phyloP scores from a whole-genome alignment of 768 basidiomycete genomes.

The Cystofilobasidium bisporidii region DNA sequence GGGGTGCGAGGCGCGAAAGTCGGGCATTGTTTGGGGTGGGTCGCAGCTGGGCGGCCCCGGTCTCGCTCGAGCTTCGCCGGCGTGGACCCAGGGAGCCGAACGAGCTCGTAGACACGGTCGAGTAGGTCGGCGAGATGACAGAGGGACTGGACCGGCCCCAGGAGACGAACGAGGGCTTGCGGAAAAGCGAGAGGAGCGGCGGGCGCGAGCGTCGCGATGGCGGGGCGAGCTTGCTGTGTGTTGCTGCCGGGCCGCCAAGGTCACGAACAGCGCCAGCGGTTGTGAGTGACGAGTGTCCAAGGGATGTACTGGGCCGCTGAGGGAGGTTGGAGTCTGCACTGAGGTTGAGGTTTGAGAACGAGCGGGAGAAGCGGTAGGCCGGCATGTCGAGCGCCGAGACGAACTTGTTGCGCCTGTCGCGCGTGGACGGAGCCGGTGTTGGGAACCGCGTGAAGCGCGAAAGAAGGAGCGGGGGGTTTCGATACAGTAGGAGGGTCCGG shows the following conservation, averaged over 20 bases:
- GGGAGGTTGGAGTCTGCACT: not conserved
- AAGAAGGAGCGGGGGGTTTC: no score
- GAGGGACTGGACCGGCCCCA: not conserved
- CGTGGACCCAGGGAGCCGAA: not conserved
- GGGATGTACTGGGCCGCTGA: not conserved
- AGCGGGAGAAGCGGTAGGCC: not conserved
- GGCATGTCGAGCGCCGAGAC: no score
- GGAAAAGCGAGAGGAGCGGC: not conserved
- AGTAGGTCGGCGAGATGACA: not conserved
- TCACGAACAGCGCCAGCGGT: not conserved
- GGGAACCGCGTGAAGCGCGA: no score
- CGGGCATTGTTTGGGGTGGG: not conserved
- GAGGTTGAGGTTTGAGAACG: not conserved
- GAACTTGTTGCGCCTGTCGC: no score
- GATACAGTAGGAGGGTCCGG: no score
- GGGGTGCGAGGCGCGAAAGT: not conserved
- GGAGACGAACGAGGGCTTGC: not conserved
- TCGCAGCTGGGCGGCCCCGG: not conserved
- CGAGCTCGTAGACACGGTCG: constrained; percentile 1
- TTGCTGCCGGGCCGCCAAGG: not conserved
- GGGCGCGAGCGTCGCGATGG: not conserved
- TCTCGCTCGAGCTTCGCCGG: not conserved
- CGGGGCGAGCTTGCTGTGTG: no score
- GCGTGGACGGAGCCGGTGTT: no score
- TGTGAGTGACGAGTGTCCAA: not conserved